Conservation (phyloP, 2,329 filamentous ascomycete species). For the Xylaria sp. region DNA sequence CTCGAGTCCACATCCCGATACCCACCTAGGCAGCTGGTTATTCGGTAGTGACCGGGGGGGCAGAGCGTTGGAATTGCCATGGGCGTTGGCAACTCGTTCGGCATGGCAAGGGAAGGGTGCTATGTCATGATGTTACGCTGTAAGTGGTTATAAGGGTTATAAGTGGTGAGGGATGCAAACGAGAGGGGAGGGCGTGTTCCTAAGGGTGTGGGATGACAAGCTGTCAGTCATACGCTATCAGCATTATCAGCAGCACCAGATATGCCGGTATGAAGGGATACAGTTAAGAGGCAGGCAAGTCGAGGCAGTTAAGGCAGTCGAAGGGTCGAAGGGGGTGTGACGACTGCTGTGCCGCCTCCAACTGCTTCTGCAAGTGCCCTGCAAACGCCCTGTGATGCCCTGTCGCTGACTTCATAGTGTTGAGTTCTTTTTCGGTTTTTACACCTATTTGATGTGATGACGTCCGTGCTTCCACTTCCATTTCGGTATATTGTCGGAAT, state of each 20-base stretch:
- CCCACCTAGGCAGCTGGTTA: constrained; percentile 32
- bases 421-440: neutral
- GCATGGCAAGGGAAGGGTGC: neutral
- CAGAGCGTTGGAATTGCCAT: neutral
- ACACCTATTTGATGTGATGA: neutral
- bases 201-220: neutral
- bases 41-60: constrained; percentile 24
- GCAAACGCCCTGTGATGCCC: neutral
- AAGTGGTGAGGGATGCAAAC: constrained; percentile 3
- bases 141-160: neutral
- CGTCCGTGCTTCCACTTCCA: neutral
- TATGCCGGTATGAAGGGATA: neutral
- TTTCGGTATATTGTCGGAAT: constrained; percentile 8
- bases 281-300: constrained; percentile 5
- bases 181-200: neutral
- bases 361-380: constrained; percentile 22
- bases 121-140: neutral
- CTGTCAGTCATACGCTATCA: constrained; percentile 9
- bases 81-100: constrained; percentile 8
- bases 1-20: constrained; percentile 31
- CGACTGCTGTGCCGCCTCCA: constrained; percentile 36
- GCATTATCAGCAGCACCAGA: neutral
- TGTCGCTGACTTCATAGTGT: constrained; percentile 1
- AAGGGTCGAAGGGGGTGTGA: constrained; percentile 12
- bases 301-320: neutral